phyloP scores from a whole-genome alignment of 768 basidiomycete genomes.

The Amylocystis lapponica region DNA sequence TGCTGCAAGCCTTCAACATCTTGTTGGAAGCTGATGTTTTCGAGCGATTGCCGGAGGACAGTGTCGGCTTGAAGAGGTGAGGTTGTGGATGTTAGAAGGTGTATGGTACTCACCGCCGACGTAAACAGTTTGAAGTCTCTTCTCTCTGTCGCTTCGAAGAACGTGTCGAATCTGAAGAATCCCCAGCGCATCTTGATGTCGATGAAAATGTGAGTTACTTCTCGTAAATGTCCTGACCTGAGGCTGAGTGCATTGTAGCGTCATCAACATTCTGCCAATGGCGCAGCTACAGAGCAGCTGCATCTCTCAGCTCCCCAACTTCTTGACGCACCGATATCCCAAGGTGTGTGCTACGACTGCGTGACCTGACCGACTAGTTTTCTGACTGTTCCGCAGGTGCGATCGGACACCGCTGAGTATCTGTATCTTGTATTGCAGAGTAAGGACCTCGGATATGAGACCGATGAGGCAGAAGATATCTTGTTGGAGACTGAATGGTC shows the following conservation, averaged over 20 bases:
- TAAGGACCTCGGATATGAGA: slow-evolving; percentile 58
- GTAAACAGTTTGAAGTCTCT: slow-evolving; percentile 37
- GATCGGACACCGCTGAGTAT: slow-evolving; percentile 76
- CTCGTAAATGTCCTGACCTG: background rate
- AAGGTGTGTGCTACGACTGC: slow-evolving; percentile 42
- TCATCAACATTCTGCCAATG: slow-evolving; percentile 57
- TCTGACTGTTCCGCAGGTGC: slow-evolving; percentile 44
- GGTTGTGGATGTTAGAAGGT: background rate
- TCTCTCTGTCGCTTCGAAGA: slow-evolving; percentile 51
- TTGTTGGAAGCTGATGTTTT: slow-evolving; percentile 68
- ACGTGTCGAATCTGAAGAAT: slow-evolving; percentile 69
- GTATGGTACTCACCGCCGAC: background rate
- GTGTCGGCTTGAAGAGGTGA: slow-evolving; percentile 48
- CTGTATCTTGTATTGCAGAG: slow-evolving; percentile 75
- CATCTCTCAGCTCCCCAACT: slow-evolving; percentile 43
- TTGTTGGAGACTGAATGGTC: slow-evolving; percentile 83
- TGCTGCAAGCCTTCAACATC: slow-evolving; percentile 68
- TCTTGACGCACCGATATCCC: slow-evolving; percentile 78
- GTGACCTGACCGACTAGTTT: slow-evolving; percentile 8
- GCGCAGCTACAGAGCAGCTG: slow-evolving; percentile 39
- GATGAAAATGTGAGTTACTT: slow-evolving; percentile 72
- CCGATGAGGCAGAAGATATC: slow-evolving; percentile 60
- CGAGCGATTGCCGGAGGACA: slow-evolving; percentile 38
- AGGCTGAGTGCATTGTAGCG: slow-evolving; percentile 34
- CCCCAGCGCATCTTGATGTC: slow-evolving; percentile 74